phyloP scores from a whole-genome alignment of 139 green algal species.

The Chlamydomonas sp. region DNA sequence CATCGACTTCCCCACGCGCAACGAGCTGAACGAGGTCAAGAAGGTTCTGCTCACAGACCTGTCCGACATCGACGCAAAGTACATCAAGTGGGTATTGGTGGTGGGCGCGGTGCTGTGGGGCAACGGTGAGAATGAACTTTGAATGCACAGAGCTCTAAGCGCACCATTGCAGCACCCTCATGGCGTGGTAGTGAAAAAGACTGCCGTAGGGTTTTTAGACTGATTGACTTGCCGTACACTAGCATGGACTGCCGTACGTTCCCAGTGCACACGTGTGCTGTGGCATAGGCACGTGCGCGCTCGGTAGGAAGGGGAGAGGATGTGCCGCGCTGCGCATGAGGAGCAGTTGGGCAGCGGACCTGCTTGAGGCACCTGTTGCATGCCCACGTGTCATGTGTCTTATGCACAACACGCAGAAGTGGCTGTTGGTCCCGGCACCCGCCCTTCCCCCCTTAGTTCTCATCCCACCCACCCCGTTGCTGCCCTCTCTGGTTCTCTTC shows the following conservation, averaged over 20 bases:
- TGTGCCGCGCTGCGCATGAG: no score
- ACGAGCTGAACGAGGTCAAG: conserved; percentile 33
- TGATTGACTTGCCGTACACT: no score
- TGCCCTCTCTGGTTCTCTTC: background rate
- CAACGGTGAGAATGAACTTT: background rate
- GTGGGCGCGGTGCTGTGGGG: background rate
- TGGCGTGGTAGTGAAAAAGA: no score
- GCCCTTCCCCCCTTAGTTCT: background rate
- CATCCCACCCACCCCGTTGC: background rate
- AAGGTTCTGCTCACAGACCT: conserved; percentile 26
- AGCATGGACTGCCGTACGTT: no score
- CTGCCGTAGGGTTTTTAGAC: no score
- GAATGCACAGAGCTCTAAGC: background rate
- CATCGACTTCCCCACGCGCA: conserved; percentile 36
- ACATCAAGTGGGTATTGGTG: conserved; percentile 14
- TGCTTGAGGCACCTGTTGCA: no score
- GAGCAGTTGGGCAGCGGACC: no score
- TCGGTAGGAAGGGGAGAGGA: no score
- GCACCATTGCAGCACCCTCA: background rate
- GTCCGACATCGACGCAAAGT: conserved; percentile 35
- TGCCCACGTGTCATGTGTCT: no score
- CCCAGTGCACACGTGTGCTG: no score
- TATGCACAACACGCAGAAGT: no score
- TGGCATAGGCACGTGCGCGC: no score
- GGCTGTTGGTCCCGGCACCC: background rate